Percentiles rank a stretch among this genome's conserved stretches.
Conservation (phyloP, 768 basidiomycete species). For the Psilocybe azurescens region DNA sequence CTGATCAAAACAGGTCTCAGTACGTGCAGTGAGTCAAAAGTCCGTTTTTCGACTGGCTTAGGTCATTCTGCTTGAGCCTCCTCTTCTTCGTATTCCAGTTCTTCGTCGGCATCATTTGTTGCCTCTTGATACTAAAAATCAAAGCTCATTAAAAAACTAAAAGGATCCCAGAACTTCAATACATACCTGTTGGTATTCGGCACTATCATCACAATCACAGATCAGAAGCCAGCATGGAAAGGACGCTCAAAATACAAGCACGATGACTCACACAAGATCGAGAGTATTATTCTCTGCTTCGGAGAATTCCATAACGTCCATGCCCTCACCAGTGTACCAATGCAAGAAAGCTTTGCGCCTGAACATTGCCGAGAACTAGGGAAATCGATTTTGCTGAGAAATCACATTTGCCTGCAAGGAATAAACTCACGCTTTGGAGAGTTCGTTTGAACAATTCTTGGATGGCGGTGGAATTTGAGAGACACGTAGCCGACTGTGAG, state of each 20-base stretch:
- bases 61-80: constrained; percentile 17
- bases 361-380: constrained; percentile 80
- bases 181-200: constrained; percentile 88
- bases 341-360: constrained; percentile 87
- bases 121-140: constrained; percentile 40
- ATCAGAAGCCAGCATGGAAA: neutral
- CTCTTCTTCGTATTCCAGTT: constrained; percentile 28
- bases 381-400: neutral
- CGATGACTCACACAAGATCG: constrained; percentile 73
- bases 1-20: neutral
- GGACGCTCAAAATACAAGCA: neutral
- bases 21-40: neutral
- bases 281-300: constrained; percentile 86
- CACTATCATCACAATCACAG: constrained; percentile 40
- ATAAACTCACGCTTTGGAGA: constrained; percentile 53
- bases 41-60: neutral
- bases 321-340: constrained; percentile 90
- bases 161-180: neutral
- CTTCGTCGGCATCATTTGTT: constrained; percentile 28
- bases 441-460: constrained; percentile 87
- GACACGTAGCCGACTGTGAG: constrained; percentile 65
- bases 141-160: neutral
- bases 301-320: constrained; percentile 87
- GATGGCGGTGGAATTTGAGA: constrained; percentile 82
- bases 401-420: neutral